These are phyloP conservation scores for Xylaria sp. DNA, from an alignment of 2,329 filamentous ascomycete species.

Conservation along the genomic window DNA sequence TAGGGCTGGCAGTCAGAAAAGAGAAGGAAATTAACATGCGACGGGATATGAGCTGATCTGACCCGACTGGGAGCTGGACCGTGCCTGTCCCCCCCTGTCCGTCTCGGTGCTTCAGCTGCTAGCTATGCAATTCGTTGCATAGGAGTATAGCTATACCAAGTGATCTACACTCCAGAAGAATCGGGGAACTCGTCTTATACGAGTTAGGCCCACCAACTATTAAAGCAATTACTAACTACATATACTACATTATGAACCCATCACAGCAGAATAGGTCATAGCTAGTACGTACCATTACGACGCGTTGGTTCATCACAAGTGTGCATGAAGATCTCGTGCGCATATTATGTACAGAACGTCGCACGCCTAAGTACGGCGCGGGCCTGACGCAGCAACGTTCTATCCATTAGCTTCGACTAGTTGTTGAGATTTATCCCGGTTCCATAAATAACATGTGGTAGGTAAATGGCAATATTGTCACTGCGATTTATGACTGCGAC, in stretches of 20 bases:
- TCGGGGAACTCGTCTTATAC: constrained; percentile 44
- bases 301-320: constrained; percentile 30
- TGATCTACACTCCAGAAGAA: constrained; percentile 40
- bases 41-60: constrained; percentile 36
- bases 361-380: constrained; percentile 18
- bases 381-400: constrained; percentile 16
- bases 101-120: constrained; percentile 31
- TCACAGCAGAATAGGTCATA: constrained; percentile 13
- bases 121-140: constrained; percentile 27
- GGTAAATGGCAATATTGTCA: neutral
- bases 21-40: constrained; percentile 27
- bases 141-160: constrained; percentile 2
- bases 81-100: constrained; percentile 31
- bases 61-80: constrained; percentile 34
- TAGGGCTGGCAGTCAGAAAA: constrained; percentile 18
- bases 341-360: constrained; percentile 13
- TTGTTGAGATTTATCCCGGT: neutral
- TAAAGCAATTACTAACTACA: neutral
- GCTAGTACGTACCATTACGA: constrained; percentile 13
- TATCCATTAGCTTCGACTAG: neutral
- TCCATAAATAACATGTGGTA: neutral
- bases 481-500: neutral
- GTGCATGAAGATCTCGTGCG: constrained; percentile 34
- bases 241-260: constrained; percentile 19
- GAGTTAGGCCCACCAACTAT: constrained; percentile 39